Evolutionary conservation across 169 alveolate species (phyloP).

Genomic region (Ichthyophthirius multifiliis): DNA sequence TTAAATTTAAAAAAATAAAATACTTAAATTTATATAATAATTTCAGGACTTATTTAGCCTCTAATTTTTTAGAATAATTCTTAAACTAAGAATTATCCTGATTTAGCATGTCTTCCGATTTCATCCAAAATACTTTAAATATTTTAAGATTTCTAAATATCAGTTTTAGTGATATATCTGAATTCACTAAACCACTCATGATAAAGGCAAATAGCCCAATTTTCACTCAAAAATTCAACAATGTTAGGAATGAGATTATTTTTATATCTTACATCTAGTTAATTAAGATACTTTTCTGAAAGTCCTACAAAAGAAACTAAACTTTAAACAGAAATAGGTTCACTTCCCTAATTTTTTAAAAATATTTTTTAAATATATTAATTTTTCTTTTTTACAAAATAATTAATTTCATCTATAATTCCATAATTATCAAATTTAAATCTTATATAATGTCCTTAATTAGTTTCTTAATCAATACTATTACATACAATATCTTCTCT

Average conservation of each 20-base stretch:
- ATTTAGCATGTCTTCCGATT: slow-evolving; percentile 63
- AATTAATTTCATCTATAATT: slow-evolving; percentile 82
- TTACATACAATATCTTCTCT: slow-evolving; percentile 73
- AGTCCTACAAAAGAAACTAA: slow-evolving; percentile 84
- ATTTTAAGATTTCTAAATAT: slow-evolving; percentile 59
- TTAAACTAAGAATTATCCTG: slow-evolving; percentile 74
- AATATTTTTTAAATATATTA: not conserved
- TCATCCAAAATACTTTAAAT: slow-evolving; percentile 69
- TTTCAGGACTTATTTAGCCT: slow-evolving; percentile 67
- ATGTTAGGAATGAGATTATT: slow-evolving; percentile 76
- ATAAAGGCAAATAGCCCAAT: slow-evolving; percentile 88
- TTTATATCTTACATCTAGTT: slow-evolving; percentile 70
- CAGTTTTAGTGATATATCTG: slow-evolving; percentile 73
- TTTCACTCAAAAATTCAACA: slow-evolving; percentile 81
- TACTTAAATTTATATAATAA: slow-evolving; percentile 36
- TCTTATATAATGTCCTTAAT: slow-evolving; percentile 75
- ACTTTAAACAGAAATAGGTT: slow-evolving; percentile 72
- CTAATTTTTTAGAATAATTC: slow-evolving; percentile 62
- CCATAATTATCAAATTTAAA: slow-evolving; percentile 84
- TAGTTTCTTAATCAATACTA: slow-evolving; percentile 47
- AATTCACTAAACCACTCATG: slow-evolving; percentile 90
- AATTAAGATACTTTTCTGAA: slow-evolving; percentile 80
- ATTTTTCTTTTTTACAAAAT: slow-evolving; percentile 23
- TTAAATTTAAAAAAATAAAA: not conserved
- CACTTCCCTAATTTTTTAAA: slow-evolving; percentile 48